Evolutionary conservation across 208 protist genomes (phyloP).

Genomic region (Borovskyia barvae): DNA sequence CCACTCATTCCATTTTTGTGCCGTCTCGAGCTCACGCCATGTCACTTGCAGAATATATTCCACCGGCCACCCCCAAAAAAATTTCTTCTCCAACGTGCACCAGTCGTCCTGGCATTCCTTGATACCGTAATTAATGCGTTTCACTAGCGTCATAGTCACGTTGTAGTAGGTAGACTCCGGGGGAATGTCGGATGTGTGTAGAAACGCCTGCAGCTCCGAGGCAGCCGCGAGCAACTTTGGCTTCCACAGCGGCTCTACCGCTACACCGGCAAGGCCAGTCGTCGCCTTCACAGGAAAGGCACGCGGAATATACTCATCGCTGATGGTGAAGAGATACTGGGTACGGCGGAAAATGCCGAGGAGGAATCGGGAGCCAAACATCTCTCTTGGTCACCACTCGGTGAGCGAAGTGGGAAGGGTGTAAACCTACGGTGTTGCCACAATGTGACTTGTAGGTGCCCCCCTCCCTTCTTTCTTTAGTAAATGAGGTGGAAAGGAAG

Average conservation of each 20-base stretch:
- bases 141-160: conserved; percentile 88
- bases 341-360: conserved; percentile 55
- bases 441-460: no score
- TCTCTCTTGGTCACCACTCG: conserved; percentile 1
- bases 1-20: conserved; percentile 93
- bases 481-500: no score
- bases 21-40: conserved; percentile 89
- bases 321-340: conserved; percentile 58
- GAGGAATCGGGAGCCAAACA: conserved; percentile 20
- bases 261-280: conserved; percentile 84
- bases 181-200: conserved; percentile 83
- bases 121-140: conserved; percentile 86
- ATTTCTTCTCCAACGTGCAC: conserved; percentile 90
- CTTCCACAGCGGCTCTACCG: conserved; percentile 91
- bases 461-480: no score
- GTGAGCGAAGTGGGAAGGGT: not conserved
- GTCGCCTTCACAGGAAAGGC: conserved; percentile 91
- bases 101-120: conserved; percentile 91
- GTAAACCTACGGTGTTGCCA: not conserved
- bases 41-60: conserved; percentile 92
- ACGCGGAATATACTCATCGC: conserved; percentile 90
- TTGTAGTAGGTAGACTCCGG: conserved; percentile 92
- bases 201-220: conserved; percentile 82
- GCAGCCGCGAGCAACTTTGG: conserved; percentile 86
- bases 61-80: conserved; percentile 91